Evolutionary conservation across 2,329 filamentous ascomycete genomes (phyloP).

Genomic region (Cyphellophora attinorum): DNA sequence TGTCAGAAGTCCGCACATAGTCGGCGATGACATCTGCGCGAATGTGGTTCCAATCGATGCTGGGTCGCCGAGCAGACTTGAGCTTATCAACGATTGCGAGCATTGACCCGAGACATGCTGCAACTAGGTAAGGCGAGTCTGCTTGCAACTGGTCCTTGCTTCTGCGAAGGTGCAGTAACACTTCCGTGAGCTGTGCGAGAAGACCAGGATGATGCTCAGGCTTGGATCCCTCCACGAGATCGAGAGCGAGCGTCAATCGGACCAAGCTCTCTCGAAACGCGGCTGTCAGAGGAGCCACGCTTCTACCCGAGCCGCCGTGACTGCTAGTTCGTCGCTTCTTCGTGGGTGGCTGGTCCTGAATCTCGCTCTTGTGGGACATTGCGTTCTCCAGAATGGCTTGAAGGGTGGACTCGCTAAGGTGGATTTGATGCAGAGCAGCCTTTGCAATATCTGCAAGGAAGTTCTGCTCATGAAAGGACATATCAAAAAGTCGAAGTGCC

Average conservation of each 20-base stretch:
- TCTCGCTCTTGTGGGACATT: constrained; percentile 54
- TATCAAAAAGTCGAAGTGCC: constrained; percentile 31
- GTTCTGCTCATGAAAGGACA: constrained; percentile 25
- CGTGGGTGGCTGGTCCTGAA: constrained; percentile 61
- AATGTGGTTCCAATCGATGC: constrained; percentile 68
- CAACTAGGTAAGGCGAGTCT: constrained; percentile 83
- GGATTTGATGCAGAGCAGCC: constrained; percentile 11
- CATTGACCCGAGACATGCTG: constrained; percentile 70
- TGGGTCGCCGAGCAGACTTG: constrained; percentile 43
- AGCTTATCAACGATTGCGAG: constrained; percentile 74
- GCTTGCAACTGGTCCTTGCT: constrained; percentile 73
- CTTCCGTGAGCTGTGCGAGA: constrained; percentile 68
- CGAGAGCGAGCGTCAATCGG: constrained; percentile 64
- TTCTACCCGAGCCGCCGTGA: constrained; percentile 37
- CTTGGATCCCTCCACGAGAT: constrained; percentile 73
- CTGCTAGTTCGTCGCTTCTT: constrained; percentile 69
- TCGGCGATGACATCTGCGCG: constrained; percentile 87
- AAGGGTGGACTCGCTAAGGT: constrained; percentile 37
- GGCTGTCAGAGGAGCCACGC: not conserved
- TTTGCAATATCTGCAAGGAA: constrained; percentile 14
- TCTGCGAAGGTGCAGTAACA: constrained; percentile 78
- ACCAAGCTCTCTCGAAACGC: constrained; percentile 12
- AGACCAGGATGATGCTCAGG: constrained; percentile 66
- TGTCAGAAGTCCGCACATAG: constrained; percentile 84
- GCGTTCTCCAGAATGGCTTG: constrained; percentile 64